Percentiles rank a stretch among this genome's conserved stretches.
phyloP scores from a whole-genome alignment of 306 rosid species.

The Macrotyloma uniflorum region DNA sequence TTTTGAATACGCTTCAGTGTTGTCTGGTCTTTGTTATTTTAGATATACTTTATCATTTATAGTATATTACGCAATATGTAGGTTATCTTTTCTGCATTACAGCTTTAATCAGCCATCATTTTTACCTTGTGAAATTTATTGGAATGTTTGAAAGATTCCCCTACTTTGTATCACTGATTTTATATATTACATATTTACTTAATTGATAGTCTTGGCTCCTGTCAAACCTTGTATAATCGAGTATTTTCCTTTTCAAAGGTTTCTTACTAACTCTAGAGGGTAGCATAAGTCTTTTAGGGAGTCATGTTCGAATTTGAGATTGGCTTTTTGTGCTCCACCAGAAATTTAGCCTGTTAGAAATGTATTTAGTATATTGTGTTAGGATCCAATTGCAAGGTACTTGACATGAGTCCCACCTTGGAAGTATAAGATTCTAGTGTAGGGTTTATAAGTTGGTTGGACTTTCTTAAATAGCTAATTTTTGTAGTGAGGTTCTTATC shows the following conservation, averaged over 20 bases:
- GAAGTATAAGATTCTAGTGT: background rate
- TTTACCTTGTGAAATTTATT: conserved; percentile 12
- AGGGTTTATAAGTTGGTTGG: background rate
- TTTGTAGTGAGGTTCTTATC: background rate
- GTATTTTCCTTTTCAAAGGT: background rate
- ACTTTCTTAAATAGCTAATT: background rate
- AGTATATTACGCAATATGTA: background rate
- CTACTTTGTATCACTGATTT: background rate
- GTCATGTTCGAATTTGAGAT: background rate
- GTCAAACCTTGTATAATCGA: conserved; percentile 3
- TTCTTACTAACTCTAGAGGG: too few species aligned
- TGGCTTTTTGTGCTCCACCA: background rate
- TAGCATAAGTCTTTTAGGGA: too few species aligned
- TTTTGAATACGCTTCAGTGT: background rate
- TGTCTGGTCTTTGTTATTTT: background rate
- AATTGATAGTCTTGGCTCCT: background rate
- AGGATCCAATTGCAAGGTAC: background rate
- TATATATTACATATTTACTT: background rate
- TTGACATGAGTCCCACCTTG: background rate
- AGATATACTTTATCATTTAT: background rate
- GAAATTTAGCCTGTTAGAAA: background rate
- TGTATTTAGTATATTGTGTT: background rate
- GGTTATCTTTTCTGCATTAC: background rate
- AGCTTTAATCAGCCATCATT: background rate
- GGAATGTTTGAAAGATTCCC: background rate